A percentile compares a stretch with the other conserved stretches of the same genome.
phyloP scores from a whole-genome alignment of 352 stramenopile genomes.

The Thraustochytrium striatum region DNA sequence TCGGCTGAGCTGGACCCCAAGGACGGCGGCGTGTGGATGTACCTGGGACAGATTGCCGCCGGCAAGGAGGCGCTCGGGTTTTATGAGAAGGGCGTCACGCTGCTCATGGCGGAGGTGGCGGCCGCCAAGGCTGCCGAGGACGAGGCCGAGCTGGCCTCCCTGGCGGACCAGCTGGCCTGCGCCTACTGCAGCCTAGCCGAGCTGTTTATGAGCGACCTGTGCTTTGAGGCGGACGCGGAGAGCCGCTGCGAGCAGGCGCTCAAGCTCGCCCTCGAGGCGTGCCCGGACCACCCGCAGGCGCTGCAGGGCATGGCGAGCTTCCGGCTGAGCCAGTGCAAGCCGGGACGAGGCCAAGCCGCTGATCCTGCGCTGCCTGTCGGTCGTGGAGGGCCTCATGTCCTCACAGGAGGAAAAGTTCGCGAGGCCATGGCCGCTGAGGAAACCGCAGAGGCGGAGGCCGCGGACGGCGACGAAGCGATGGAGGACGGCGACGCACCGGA shows the following conservation, averaged over 20 bases:
- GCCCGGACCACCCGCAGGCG: slow-evolving; percentile 72
- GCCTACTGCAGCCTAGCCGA: slow-evolving; percentile 89
- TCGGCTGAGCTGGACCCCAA: slow-evolving; percentile 65
- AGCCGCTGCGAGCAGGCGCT: slow-evolving; percentile 81
- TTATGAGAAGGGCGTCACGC: slow-evolving; percentile 66
- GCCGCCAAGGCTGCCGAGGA: neutral
- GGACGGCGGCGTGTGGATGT: slow-evolving; percentile 75
- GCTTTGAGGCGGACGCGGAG: slow-evolving; percentile 81
- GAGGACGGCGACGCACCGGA: neutral
- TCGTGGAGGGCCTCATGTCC: neutral
- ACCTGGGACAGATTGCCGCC: slow-evolving; percentile 69
- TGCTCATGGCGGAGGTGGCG: slow-evolving; percentile 64
- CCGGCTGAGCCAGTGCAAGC: slow-evolving; percentile 85
- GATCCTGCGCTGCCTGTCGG: neutral
- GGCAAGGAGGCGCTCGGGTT: slow-evolving; percentile 69
- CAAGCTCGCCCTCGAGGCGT: slow-evolving; percentile 70
- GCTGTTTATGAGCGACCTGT: slow-evolving; percentile 96
- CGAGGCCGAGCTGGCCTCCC: neutral
- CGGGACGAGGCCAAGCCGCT: slow-evolving; percentile 5
- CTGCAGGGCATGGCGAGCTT: slow-evolving; percentile 90
- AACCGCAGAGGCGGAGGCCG: slow-evolving; percentile 59
- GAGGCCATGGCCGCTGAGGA: neutral
- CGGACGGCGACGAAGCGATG: slow-evolving; percentile 8
- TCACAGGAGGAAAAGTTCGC: neutral
- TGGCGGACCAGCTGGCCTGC: slow-evolving; percentile 79